phyloP scores from a whole-genome alignment of 768 basidiomycete species.

The Nidularia sp. region DNA sequence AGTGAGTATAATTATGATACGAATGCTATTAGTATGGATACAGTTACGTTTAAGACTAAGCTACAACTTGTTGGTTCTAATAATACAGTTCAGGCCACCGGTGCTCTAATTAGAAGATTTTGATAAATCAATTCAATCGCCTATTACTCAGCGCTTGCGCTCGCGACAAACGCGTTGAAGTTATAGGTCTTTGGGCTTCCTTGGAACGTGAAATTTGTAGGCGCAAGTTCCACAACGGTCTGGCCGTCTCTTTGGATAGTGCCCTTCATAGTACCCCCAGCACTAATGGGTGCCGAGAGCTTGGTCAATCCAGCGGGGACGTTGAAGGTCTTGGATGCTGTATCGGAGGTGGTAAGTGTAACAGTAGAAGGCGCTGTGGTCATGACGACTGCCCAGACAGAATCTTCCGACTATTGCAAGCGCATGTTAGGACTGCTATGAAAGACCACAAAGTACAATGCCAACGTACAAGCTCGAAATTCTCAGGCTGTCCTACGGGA shows the following conservation, averaged over 20 bases:
- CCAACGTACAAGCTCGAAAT: constrained; percentile 49
- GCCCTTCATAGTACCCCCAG: constrained; percentile 48
- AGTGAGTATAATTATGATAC: too few species aligned
- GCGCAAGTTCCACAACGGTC: constrained; percentile 41
- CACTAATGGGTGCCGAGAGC: constrained; percentile 50
- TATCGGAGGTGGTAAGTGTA: constrained; percentile 46
- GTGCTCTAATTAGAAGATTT: too few species aligned
- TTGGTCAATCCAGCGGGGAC: constrained; percentile 59
- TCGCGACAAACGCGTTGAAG: constrained; percentile 66
- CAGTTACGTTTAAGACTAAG: too few species aligned
- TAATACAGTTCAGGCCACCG: background rate
- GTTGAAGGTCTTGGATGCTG: constrained; percentile 35
- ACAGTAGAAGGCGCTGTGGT: constrained; percentile 54
- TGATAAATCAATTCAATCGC: too few species aligned
- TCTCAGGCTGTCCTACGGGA: constrained; percentile 48
- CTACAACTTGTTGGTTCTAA: background rate
- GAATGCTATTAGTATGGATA: too few species aligned
- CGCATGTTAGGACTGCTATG: background rate
- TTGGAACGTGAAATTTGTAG: constrained; percentile 50
- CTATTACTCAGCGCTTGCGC: constrained; percentile 19
- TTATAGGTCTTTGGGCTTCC: constrained; percentile 57
- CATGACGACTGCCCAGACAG: constrained; percentile 67
- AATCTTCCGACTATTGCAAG: constrained; percentile 49
- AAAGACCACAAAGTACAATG: too few species aligned
- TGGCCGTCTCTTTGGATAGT: constrained; percentile 45